phyloP scores from a whole-genome alignment of 257 asterid species.

The Penstemon davidsonii region DNA sequence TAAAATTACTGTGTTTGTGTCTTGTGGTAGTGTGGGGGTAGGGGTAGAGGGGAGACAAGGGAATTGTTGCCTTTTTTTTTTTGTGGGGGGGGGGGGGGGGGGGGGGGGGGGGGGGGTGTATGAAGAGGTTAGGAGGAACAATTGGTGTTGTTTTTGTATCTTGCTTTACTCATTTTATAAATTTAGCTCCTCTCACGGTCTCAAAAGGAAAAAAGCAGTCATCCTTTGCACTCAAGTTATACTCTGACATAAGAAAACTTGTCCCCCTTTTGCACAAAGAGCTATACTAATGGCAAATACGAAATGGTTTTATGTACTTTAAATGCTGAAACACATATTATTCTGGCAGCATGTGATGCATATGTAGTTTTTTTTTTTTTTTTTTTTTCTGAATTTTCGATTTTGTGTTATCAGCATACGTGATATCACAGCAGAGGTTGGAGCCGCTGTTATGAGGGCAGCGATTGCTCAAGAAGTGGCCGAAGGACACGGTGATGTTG shows the following conservation, averaged over 20 bases:
- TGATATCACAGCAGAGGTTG: conserved; percentile 91
- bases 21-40: neutral
- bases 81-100: too few relatives aligned
- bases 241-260: neutral
- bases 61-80: neutral
- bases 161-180: neutral
- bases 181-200: neutral
- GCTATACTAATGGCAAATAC: neutral
- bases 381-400: conserved; percentile 21
- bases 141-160: neutral
- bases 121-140: neutral
- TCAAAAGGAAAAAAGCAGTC: neutral
- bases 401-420: conserved; percentile 64
- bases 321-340: too few relatives aligned
- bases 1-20: neutral
- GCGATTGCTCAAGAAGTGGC: conserved; percentile 83
- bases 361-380: neutral
- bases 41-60: neutral
- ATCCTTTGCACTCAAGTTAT: neutral
- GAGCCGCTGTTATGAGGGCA: conserved; percentile 83
- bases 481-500: conserved; percentile 80
- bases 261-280: neutral
- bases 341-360: too few relatives aligned
- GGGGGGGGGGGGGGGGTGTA: too few relatives aligned
- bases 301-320: too few relatives aligned